These are phyloP conservation scores for Podila epigama DNA, from an alignment of 192 early-diverging fungal species.

Conservation along the genomic window DNA sequence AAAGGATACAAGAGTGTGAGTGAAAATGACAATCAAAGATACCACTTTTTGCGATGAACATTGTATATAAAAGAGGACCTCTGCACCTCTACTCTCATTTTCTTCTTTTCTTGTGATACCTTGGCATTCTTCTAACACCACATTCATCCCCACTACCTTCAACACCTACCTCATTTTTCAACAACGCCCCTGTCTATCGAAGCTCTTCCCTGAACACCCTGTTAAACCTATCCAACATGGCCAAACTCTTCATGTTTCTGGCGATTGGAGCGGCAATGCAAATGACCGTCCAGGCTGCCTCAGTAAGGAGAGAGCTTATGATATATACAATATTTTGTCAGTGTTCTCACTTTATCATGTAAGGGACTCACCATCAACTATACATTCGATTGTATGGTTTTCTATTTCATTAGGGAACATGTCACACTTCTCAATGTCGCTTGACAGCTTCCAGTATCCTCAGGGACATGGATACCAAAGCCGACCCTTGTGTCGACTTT, in stretches of 20 bases:
- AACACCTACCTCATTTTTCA: no score
- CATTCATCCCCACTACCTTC: no score
- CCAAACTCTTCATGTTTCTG: slow-evolving; percentile 7
- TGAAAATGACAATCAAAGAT: no score
- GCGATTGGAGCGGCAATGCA: slow-evolving; percentile 18
- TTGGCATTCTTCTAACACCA: no score
- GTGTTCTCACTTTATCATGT: not conserved
- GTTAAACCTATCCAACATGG: not conserved
- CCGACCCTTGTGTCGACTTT: slow-evolving; percentile 74
- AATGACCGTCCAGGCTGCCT: not conserved
- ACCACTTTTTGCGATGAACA: no score
- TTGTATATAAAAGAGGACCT: no score
- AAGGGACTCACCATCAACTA: not conserved
- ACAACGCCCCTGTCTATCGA: no score
- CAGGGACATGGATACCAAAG: slow-evolving; percentile 52
- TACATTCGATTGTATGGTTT: not conserved
- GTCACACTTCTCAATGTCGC: slow-evolving; percentile 60
- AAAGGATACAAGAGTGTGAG: no score
- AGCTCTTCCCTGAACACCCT: no score
- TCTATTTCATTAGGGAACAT: slow-evolving; percentile 36
- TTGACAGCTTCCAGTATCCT: slow-evolving; percentile 56
- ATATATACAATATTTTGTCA: not conserved
- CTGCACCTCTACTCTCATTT: no score
- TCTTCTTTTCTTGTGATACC: no score
- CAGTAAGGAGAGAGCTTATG: not conserved